Percentiles rank a stretch among this genome's conserved stretches.
These are phyloP conservation scores for Aspergillus campestris DNA, from an alignment of 495 filamentous ascomycete genomes.

Conservation along the genomic window DNA sequence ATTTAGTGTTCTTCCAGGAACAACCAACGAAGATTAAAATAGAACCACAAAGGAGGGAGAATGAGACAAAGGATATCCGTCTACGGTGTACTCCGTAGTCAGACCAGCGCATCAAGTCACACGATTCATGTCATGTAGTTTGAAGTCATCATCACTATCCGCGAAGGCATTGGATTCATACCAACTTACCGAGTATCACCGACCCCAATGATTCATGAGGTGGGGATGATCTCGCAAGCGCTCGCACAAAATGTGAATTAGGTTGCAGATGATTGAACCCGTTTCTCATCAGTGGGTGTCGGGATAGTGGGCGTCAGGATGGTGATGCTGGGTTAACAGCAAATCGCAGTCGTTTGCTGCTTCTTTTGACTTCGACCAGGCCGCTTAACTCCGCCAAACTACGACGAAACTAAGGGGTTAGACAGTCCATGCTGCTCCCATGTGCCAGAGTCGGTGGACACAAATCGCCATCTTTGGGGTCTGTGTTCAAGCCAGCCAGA, in stretches of 20 bases:
- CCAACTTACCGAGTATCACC: neutral
- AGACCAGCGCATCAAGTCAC: slow-evolving; percentile 4
- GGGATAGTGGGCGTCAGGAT: neutral
- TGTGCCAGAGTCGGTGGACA: slow-evolving; percentile 6
- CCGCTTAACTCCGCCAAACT: neutral
- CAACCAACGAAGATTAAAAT: too few relatives aligned
- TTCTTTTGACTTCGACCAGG: slow-evolving; percentile 4
- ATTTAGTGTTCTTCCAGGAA: too few relatives aligned
- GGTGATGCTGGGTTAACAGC: slow-evolving; percentile 1
- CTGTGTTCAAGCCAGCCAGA: neutral
- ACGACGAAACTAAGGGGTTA: too few relatives aligned
- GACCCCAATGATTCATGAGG: neutral
- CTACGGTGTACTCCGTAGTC: neutral
- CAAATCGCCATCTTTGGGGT: neutral
- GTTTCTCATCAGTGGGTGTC: slow-evolving; percentile 6
- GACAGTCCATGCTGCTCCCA: slow-evolving; percentile 1
- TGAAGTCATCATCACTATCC: neutral
- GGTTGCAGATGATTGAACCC: slow-evolving; percentile 6
- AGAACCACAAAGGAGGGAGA: too few relatives aligned
- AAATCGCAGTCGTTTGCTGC: slow-evolving; percentile 3
- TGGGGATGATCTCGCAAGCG: slow-evolving; percentile 1
- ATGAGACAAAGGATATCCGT: neutral
- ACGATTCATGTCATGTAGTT: slow-evolving; percentile 12
- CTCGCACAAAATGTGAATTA: slow-evolving; percentile 6
- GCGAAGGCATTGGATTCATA: neutral